phyloP scores from a whole-genome alignment of 208 protist species.

The Kentomonas sorsogonicus region DNA sequence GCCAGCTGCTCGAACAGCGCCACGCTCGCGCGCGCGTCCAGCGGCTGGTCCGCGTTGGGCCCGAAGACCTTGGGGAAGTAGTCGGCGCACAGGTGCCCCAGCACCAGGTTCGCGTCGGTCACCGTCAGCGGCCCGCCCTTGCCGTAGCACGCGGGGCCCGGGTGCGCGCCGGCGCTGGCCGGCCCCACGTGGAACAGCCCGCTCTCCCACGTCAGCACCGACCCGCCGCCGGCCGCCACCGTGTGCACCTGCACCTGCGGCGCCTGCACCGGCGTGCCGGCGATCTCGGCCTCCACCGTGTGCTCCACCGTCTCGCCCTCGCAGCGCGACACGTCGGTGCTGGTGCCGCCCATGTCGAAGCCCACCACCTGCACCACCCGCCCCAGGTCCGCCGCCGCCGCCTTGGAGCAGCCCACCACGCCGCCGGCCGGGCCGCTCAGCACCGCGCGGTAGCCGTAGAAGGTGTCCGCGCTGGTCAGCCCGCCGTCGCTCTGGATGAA shows the following conservation, averaged over 20 bases:
- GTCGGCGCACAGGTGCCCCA: slow-evolving; percentile 87
- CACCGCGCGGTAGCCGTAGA: slow-evolving; percentile 90
- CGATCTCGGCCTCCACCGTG: slow-evolving; percentile 85
- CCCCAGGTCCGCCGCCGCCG: slow-evolving; percentile 49
- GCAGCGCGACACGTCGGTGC: slow-evolving; percentile 91
- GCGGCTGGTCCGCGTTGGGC: slow-evolving; percentile 49
- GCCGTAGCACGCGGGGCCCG: slow-evolving; percentile 93
- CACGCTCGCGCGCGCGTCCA: slow-evolving; percentile 45
- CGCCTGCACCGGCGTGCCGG: slow-evolving; percentile 85
- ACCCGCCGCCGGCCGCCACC: slow-evolving; percentile 95
- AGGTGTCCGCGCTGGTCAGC: slow-evolving; percentile 81
- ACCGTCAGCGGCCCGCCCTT: slow-evolving; percentile 90
- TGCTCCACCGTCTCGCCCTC: slow-evolving; percentile 70
- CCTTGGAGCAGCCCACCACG: slow-evolving; percentile 90
- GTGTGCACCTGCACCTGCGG: slow-evolving; percentile 95
- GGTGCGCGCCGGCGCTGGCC: slow-evolving; percentile 82
- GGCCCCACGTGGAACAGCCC: slow-evolving; percentile 92
- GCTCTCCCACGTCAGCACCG: slow-evolving; percentile 84
- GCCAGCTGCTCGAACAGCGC: slow-evolving; percentile 64
- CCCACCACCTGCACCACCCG: slow-evolving; percentile 59
- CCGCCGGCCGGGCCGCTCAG: slow-evolving; percentile 93
- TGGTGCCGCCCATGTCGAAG: slow-evolving; percentile 96
- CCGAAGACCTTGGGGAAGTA: slow-evolving; percentile 96
- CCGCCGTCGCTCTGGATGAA: slow-evolving; percentile 94
- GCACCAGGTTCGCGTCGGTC: slow-evolving; percentile 93